Conservation (phyloP, 129 eudicot genomes). For the Mikania micrantha region DNA sequence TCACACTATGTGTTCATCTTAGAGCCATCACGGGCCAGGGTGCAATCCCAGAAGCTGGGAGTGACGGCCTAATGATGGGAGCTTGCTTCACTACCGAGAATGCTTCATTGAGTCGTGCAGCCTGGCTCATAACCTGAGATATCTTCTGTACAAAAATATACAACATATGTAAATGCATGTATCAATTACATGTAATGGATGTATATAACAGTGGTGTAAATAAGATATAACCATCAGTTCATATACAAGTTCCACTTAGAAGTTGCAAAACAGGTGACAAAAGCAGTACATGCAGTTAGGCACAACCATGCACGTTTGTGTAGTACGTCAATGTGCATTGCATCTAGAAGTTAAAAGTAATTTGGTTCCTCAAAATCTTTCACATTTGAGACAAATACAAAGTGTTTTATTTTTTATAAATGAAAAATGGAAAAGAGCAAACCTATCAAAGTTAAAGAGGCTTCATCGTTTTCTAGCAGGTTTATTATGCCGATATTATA, state of each 20-base stretch:
- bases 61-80: conserved; percentile 65
- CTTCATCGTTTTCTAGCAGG: too few species aligned
- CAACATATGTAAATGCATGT: background rate
- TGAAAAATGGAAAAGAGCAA: too few species aligned
- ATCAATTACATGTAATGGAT: background rate
- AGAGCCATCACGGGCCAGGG: conserved; percentile 81
- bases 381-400: background rate
- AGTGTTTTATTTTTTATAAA: too few species aligned
- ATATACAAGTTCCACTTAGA: background rate
- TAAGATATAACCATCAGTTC: background rate
- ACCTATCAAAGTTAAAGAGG: too few species aligned
- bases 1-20: conserved; percentile 32
- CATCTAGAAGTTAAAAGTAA: background rate
- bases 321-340: background rate
- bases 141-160: conserved; percentile 62
- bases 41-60: conserved; percentile 61
- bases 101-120: conserved; percentile 83
- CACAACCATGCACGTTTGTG: background rate
- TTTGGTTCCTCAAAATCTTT: background rate
- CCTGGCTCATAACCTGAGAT: conserved; percentile 81
- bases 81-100: conserved; percentile 79
- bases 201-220: background rate
- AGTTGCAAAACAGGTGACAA: background rate
- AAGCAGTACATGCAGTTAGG: too few species aligned
- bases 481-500: too few species aligned